A percentile compares a stretch with the other conserved stretches of the same genome.
phyloP scores from a whole-genome alignment of 2,329 filamentous ascomycete species.

The Sclerotiophoma versabilis region DNA sequence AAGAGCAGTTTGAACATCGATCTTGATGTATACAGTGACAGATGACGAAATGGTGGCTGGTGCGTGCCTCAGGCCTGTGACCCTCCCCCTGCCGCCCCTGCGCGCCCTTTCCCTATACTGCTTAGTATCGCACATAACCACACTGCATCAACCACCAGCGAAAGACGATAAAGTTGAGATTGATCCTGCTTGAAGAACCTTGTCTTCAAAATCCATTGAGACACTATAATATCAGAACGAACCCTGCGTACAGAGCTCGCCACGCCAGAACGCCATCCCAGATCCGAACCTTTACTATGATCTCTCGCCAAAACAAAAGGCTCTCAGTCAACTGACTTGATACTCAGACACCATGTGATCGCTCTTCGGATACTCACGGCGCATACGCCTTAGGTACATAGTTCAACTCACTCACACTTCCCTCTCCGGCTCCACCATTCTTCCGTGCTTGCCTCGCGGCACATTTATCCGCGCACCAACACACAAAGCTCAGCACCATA shows the following conservation, averaged over 20 bases:
- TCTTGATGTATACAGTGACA: too few species aligned
- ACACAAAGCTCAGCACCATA: conserved; percentile 43
- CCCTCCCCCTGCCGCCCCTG: too few species aligned
- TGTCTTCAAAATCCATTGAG: background rate
- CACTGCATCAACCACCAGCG: too few species aligned
- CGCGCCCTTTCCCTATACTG: too few species aligned
- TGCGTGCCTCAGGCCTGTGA: too few species aligned
- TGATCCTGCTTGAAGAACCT: too few species aligned
- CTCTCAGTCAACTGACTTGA: background rate
- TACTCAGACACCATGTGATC: too few species aligned
- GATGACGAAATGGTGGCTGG: too few species aligned
- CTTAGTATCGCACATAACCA: too few species aligned
- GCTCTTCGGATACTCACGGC: background rate
- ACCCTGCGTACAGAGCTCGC: conserved; percentile 12
- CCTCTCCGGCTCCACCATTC: conserved; percentile 24
- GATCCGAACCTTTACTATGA: background rate
- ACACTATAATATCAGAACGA: background rate
- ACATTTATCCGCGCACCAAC: conserved; percentile 50
- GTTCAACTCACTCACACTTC: conserved; percentile 12
- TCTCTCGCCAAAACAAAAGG: background rate
- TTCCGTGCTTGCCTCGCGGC: conserved; percentile 41
- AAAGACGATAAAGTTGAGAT: too few species aligned
- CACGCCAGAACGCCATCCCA: conserved; percentile 9
- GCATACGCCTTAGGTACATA: conserved; percentile 18
- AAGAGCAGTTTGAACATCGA: too few species aligned